Base-by-base conservation (phyloP, 2,329 filamentous ascomycete species). In the Drechslerella dactyloides region DNA sequence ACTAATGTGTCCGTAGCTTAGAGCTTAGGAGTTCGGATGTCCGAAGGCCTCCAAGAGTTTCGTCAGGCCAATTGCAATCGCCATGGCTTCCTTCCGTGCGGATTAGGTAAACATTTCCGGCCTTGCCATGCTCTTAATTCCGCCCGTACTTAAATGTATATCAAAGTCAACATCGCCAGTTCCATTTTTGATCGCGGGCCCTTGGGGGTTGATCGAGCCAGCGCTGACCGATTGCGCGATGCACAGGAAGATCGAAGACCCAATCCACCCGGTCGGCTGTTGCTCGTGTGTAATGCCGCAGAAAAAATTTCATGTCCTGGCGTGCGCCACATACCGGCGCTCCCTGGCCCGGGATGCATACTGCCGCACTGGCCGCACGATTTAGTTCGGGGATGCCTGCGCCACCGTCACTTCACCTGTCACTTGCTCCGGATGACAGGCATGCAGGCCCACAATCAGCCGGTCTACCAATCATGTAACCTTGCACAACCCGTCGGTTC, bases 21-120 rank as follows among this genome's bases (percentile, higher is more conserved):
- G 37, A 42, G 37, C 37, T 42, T 5, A 42, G 58, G 62, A 63
- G 55, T 23, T 62, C 52, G 10, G 11, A 58, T 42, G 37, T 58
- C 57, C 64, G 57, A 69, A 53, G 65, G 58, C 65, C 23, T 30
- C 56, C 64, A 48, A 30, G 54, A 46, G 44, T 24, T 42, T 13
- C 24, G 52, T 33, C 27, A 33, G 27, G 27, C 27, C 27, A 33
- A 11, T 54, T 42, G 21, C 33, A 50, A 27, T 51, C 51, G 52
- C 56, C 53, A 33, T 33, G 27, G 27, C 27, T 33, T 33, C 27
- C 27, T 35, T 63, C 57, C 55, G 66, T 70, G 59, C 59, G 35
- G 54, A 70, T 64, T 70, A 70, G 66, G 59, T 64, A 64, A 64
- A 64, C 54, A 42, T 55, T 64, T 57, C 66, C 59, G 66, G 58